Conservation (phyloP, 805 yeast species). For the Metschnikowia shivogae region DNA sequence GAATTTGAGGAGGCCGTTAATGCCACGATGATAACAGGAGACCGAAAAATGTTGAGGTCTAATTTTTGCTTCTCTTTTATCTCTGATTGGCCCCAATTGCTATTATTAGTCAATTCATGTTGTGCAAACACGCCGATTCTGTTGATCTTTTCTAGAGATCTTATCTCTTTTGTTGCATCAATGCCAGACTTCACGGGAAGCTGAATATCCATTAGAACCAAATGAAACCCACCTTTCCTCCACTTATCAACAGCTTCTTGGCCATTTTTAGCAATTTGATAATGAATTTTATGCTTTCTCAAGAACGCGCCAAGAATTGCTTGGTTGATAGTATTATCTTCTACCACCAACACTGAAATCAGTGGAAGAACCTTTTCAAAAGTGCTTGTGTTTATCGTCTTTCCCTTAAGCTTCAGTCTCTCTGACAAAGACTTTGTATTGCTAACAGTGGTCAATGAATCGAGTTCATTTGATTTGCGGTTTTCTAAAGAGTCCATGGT, state of each 20-base stretch:
- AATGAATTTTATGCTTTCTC: conserved; percentile 78
- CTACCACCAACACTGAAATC: conserved; percentile 88
- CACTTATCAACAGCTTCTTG: conserved; percentile 92
- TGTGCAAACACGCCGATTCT: conserved; percentile 66
- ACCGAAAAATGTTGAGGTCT: conserved; percentile 62
- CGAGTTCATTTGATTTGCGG: neutral
- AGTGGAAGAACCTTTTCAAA: conserved; percentile 73
- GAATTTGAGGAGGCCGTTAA: conserved; percentile 84
- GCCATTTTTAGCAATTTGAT: conserved; percentile 87
- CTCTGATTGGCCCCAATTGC: conserved; percentile 20
- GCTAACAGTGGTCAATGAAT: neutral
- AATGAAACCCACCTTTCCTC: conserved; percentile 91
- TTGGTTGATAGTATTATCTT: conserved; percentile 92
- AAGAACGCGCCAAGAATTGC: conserved; percentile 86
- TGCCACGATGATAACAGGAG: conserved; percentile 98
- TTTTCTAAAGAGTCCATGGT: neutral
- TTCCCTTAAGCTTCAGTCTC: conserved; percentile 4
- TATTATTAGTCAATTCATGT: conserved; percentile 26
- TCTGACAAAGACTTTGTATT: neutral
- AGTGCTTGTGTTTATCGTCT: conserved; percentile 30
- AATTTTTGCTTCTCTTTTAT: conserved; percentile 48
- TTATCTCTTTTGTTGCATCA: conserved; percentile 88
- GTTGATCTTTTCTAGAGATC: conserved; percentile 76
- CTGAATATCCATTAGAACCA: conserved; percentile 96
- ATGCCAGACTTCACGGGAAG: conserved; percentile 94